Conservation (phyloP, 345 rosid genomes). For the Sonneratia caseolaris region DNA sequence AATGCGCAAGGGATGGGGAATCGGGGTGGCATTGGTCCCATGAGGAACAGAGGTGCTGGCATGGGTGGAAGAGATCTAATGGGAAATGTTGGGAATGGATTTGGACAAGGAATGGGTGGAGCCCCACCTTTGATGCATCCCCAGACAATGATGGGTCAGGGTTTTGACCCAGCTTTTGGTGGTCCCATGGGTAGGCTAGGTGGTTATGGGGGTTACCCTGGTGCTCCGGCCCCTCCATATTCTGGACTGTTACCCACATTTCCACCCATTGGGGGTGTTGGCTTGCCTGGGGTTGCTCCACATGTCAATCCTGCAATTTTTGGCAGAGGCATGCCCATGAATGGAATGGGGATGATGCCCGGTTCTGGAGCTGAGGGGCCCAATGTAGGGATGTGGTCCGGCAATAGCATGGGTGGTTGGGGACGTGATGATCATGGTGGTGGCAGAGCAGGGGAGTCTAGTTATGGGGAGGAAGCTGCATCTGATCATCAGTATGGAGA, state of each 20-base stretch:
- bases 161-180: constrained; percentile 77
- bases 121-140: constrained; percentile 65
- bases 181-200: constrained; percentile 80
- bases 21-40: constrained; percentile 65
- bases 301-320: constrained; percentile 85
- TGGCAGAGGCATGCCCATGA: constrained; percentile 64
- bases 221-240: constrained; percentile 60
- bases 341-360: constrained; percentile 77
- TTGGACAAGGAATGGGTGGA: constrained; percentile 57
- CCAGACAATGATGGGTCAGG: constrained; percentile 67
- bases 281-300: constrained; percentile 79
- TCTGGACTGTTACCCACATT: constrained; percentile 52
- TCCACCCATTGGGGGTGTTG: constrained; percentile 55
- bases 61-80: constrained; percentile 60
- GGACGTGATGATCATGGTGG: constrained; percentile 66
- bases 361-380: constrained; percentile 53
- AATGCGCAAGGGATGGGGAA: constrained; percentile 58
- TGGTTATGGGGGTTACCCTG: constrained; percentile 64
- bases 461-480: constrained; percentile 81
- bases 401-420: constrained; percentile 65
- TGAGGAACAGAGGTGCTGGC: constrained; percentile 57
- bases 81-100: constrained; percentile 58
- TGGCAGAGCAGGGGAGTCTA: constrained; percentile 68
- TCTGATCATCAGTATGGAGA: constrained; percentile 78
- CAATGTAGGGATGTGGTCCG: constrained; percentile 75